A percentile compares a stretch with the other conserved stretches of the same genome.
Evolutionary conservation across 305 asterid genomes (phyloP).

Genomic region (Vinca major): DNA sequence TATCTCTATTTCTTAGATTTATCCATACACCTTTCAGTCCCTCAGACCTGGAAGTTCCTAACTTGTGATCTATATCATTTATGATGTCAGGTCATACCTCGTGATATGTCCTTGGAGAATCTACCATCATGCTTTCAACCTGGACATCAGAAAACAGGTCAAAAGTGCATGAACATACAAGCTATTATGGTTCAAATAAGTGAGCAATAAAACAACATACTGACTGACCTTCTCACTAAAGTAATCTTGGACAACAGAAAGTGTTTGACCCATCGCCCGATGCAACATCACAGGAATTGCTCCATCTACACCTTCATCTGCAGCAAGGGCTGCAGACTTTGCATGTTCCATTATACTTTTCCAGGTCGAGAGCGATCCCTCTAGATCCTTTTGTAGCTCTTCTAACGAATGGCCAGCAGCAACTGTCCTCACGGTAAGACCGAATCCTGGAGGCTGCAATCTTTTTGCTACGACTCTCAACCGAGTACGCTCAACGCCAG

Average conservation of each 20-base stretch:
- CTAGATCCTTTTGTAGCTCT: constrained; percentile 87
- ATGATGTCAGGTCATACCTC: constrained; percentile 49
- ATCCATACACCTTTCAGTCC: neutral
- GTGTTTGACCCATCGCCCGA: constrained; percentile 92
- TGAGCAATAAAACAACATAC: constrained; percentile 11
- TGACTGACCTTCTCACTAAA: constrained; percentile 66
- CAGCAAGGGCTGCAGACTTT: constrained; percentile 91
- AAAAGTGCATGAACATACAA: constrained; percentile 20
- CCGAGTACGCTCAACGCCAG: constrained; percentile 83
- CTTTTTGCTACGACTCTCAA: constrained; percentile 76
- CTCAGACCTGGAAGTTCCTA: neutral
- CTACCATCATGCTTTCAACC: constrained; percentile 88
- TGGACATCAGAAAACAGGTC: constrained; percentile 27
- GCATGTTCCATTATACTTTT: constrained; percentile 78
- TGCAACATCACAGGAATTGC: constrained; percentile 88
- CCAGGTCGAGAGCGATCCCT: constrained; percentile 79
- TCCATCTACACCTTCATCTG: constrained; percentile 92
- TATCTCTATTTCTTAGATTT: neutral
- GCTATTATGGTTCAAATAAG: constrained; percentile 9
- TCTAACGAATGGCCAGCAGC: constrained; percentile 79
- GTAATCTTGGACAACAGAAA: constrained; percentile 88
- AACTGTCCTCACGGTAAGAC: constrained; percentile 88
- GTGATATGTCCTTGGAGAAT: constrained; percentile 89
- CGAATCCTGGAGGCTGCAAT: constrained; percentile 88
- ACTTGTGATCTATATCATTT: neutral